Evolutionary conservation across 441 rosid species (phyloP).

Genomic region (Aleurites moluccanus): DNA sequence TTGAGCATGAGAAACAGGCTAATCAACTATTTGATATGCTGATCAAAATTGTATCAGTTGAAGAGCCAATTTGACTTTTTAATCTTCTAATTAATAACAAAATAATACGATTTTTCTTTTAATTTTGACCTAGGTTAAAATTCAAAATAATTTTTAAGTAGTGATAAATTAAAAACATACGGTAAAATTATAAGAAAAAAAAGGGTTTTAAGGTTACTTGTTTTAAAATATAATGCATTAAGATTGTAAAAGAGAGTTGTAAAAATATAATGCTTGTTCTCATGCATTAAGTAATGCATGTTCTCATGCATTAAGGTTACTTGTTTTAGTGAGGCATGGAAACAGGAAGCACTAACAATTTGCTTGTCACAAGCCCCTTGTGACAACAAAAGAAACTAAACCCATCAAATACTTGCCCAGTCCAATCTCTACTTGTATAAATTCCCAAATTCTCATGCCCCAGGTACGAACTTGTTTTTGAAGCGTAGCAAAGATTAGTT

Average conservation of each 20-base stretch:
- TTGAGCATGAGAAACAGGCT: not conserved
- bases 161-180: too few relatives aligned
- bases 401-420: not conserved
- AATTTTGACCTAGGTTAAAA: too few relatives aligned
- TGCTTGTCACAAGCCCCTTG: conserved; percentile 9
- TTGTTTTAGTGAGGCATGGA: conserved; percentile 9
- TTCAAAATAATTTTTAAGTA: too few relatives aligned
- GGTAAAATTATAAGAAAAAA: too few relatives aligned
- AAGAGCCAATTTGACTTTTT: too few relatives aligned
- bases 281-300: too few relatives aligned
- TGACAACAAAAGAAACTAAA: conserved; percentile 7
- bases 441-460: not conserved
- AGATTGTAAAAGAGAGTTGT: too few relatives aligned
- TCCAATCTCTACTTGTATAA: not conserved
- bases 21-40: not conserved
- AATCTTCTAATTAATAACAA: too few relatives aligned
- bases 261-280: too few relatives aligned
- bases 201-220: too few relatives aligned
- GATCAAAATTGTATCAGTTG: not conserved
- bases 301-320: not conserved
- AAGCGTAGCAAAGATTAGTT: not conserved
- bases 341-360: not conserved
- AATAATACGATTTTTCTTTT: too few relatives aligned
- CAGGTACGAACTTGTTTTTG: not conserved
- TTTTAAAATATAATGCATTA: too few relatives aligned